Percentiles rank a stretch among this genome's conserved stretches.
phyloP scores from a whole-genome alignment of 2,329 filamentous ascomycete species.

The Fonsecaea erecta region DNA sequence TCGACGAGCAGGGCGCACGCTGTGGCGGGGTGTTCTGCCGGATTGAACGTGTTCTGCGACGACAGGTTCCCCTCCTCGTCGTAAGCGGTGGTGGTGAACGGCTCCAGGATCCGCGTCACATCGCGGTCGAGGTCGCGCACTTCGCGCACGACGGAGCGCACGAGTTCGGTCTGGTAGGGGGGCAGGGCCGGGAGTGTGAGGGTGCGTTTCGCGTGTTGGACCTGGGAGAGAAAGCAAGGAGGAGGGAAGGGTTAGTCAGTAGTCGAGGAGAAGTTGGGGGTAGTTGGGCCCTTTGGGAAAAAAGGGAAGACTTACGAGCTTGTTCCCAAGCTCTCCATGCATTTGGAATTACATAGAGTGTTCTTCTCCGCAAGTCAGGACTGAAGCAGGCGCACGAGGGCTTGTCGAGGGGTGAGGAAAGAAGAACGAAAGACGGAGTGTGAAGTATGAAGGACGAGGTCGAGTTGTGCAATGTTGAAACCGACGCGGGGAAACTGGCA shows the following conservation, averaged over 20 bases:
- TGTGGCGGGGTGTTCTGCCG: conserved; percentile 76
- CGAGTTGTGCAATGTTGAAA: neutral
- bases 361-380: neutral
- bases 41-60: conserved; percentile 77
- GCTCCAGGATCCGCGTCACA: conserved; percentile 75
- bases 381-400: neutral
- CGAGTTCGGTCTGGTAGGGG: conserved; percentile 88
- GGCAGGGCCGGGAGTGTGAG: conserved; percentile 85
- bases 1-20: conserved; percentile 90
- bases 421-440: neutral
- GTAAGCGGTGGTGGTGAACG: conserved; percentile 56
- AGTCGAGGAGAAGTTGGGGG: neutral
- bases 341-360: conserved; percentile 52
- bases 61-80: conserved; percentile 18
- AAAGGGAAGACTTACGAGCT: conserved; percentile 67
- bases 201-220: conserved; percentile 93
- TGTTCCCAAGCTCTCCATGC: conserved; percentile 87
- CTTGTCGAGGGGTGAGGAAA: neutral
- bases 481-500: neutral
- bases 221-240: conserved; percentile 55
- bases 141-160: conserved; percentile 85
- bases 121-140: conserved; percentile 92
- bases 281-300: too few relatives aligned
- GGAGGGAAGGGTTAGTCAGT: neutral
- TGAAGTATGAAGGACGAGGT: neutral